Base-by-base conservation (phyloP, 73 alveolate species). In the Strombidium stylifer region DNA sequence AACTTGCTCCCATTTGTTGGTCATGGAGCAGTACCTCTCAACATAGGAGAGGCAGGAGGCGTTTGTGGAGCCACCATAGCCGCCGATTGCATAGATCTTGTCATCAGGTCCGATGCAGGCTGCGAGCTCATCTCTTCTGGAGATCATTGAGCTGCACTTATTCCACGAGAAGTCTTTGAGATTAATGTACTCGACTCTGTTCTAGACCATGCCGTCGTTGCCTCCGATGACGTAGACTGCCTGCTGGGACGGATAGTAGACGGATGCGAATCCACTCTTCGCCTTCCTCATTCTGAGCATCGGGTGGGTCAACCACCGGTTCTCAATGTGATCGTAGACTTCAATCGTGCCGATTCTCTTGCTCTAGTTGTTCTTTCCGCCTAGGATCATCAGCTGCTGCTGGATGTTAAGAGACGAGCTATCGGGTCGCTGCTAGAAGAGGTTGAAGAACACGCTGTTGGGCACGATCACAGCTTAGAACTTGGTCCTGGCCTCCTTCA, bases 31-130 rank as follows among this genome's bases (percentile, higher is more conserved):
- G 60, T 50, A 93, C 36, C 95, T 76, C 44, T 93, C 98, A 6
- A 79, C 94, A 26, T 95, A 65, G 32, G 77, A 82, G 49, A 90
- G 55, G 46, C 98, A 91, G 18, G 23, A 47, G 52, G 5, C 23
- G 0, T 21, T 50, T 69, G 15, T 48, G 42, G 69, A 70, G 0
- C 97, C 97, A 3, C 94, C 94, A 73, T 71, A 85, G 20, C 97
- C 97, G 26, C 97, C 97, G 16, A 89, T 80, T 3, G 93, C 93
- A 68, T 85, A 89, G 16, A 89, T 80, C 21, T 67, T 77, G 36
- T 70, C 72, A 47, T 89, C 97, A 36, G 87, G 86, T 20, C 87
- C 89, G 2, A 79, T 15, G 15, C 84, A 44, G 2, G 75, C 89
- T 14, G 94, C 94, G 15, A 85, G 64, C 42, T 89, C 94, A 73